A percentile compares a stretch with the other conserved stretches of the same genome.
Evolutionary conservation across 2,329 filamentous ascomycete species (phyloP).

Genomic region (Botrytis deweyae): DNA sequence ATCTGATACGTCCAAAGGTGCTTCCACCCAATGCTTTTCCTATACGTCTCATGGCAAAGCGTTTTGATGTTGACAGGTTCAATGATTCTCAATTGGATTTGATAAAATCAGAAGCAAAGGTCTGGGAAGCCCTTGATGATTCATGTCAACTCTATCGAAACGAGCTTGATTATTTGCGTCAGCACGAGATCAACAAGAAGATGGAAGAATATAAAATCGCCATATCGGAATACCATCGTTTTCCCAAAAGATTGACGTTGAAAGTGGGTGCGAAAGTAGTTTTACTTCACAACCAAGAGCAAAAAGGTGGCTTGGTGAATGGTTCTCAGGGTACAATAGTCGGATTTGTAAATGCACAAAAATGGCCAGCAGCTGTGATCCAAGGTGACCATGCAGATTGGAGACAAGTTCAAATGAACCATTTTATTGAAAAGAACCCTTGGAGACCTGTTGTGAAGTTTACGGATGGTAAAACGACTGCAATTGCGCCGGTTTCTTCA

Average conservation of each 20-base stretch:
- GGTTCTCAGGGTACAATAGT: conserved; percentile 35
- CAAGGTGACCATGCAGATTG: not conserved
- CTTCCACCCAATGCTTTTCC: conserved; percentile 27
- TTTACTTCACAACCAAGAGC: conserved; percentile 30
- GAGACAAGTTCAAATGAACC: not conserved
- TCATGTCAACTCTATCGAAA: conserved; percentile 17
- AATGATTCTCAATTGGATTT: conserved; percentile 24
- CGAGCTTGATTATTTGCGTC: conserved; percentile 4
- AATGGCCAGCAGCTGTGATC: not conserved
- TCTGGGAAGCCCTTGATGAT: conserved; percentile 28
- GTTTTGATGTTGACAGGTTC: conserved; percentile 26
- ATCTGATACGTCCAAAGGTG: conserved; percentile 26
- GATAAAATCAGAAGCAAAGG: conserved; percentile 19
- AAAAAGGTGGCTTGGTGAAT: conserved; percentile 32
- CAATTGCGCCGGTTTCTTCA: conserved; percentile 24
- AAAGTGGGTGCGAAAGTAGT: conserved; percentile 37
- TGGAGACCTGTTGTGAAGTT: conserved; percentile 30
- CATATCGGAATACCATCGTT: conserved; percentile 29
- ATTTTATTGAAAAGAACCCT: conserved; percentile 9
- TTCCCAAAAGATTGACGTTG: conserved; percentile 25
- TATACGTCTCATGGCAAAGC: conserved; percentile 31
- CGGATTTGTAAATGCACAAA: conserved; percentile 26
- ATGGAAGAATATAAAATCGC: conserved; percentile 22
- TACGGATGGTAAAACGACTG: conserved; percentile 21
- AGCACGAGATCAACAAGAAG: conserved; percentile 18